Base-by-base conservation (phyloP, 2,329 filamentous ascomycete genomes). In the Chaetomium globosum region DNA sequence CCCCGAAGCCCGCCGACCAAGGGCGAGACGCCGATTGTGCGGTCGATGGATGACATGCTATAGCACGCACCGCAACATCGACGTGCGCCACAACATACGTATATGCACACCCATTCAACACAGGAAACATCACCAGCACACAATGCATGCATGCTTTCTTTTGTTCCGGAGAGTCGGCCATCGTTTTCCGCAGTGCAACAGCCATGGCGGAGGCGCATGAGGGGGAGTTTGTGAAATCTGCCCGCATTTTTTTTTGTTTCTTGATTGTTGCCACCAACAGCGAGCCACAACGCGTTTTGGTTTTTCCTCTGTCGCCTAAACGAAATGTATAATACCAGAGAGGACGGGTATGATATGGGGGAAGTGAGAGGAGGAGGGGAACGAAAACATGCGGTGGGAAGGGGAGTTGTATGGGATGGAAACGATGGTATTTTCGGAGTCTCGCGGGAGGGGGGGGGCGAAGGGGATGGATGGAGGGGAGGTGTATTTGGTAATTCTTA, bases 1-100 rank as follows among this genome's bases (percentile, higher is more conserved):
- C 91, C 91, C 16, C 80, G 91, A 71, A 93, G 90, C 74, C 90
- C 90, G 19, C 88, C 89, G 0, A 90, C 89, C 13, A 86, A 85
- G 72, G 90, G 90, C 48, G 89, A 90, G 74, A 87, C 86, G 65
- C 89, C 90, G 3, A 93, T 94, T 67, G 86, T 88, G 59, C 83
- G 90, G 64, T 93, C 89, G 65, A 94, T 94, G 72, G 89, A 91
- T 74, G 90, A 93, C 73, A 30, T 58, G 59, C 80, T 93, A 76
- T 93, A 82, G 4, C n/a, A 4, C 39, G 19, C 39, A 16, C 16
- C 16, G 13, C 16, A 5, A 16, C 39, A 43, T 43, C 1, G 39
- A 43, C 16, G 4, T n/a, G 16, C 81, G 26, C 16, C 26, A 16
- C 3, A 19, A 31, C 13, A 30, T 16, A 53, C 13, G 10, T 19